Evolutionary conservation across 306 rosid species (phyloP), one percentile per base, ranked within the genome.

Genomic region (Cucurbita pepo): DNA sequence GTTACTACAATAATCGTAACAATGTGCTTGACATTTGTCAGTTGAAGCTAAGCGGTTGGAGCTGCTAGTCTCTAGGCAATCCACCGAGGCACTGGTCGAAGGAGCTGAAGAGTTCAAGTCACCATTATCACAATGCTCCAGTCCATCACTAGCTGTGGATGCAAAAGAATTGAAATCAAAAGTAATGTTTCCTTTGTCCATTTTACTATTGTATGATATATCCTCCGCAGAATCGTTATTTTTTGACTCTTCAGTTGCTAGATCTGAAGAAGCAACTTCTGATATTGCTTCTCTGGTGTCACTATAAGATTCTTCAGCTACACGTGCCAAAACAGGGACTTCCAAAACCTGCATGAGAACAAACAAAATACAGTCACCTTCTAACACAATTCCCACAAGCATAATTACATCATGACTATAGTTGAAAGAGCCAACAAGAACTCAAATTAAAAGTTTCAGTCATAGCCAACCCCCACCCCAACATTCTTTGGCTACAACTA

Each of bases 311-410:
- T 41, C 69, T 43, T 78, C 56, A 15, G 41, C 40, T 5, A 52
- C 48, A 37, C 14, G 25, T 52, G 48, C 66, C 50, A 10, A 51
- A 15, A 51, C 45, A 38, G 81, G 43, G 51, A 16, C 51, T 38
- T 59, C 48, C 47, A 9, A 57, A 19, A 80, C 72, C 96, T 88
- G 84, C 81, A 82, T 59, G 58, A 40, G 74, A 79, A 25, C 21
- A 36, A 71, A 50, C 55, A 1, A 21, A 69, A 69, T 10, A 15
- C 14, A 19, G 44, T 62, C 69, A 62, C 30, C 19, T 62, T 62
- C 25, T 36, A 13, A 7, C 34, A 36, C 45, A 36, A 15, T 15
- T 36, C 66, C 43, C 44, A 10, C 64, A 11, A 59, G 43, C 44
- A 59, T 34, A 34, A 30, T 66, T 21, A 66, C n/a, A 45, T 12